These are phyloP conservation scores for Vararia minispora DNA, from an alignment of 768 basidiomycete genomes.

Conservation along the genomic window DNA sequence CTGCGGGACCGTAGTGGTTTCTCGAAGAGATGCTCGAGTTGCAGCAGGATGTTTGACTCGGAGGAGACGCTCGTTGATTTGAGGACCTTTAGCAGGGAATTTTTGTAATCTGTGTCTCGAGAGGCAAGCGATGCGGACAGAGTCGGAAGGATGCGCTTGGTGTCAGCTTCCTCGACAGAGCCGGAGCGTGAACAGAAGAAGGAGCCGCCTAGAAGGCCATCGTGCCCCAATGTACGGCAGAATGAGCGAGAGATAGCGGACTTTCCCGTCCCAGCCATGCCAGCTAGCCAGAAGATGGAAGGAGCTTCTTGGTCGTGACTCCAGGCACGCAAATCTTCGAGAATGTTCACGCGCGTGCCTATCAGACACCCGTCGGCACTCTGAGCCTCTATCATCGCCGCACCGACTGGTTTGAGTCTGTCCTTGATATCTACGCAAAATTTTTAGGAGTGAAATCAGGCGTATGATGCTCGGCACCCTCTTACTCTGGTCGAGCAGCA, in stretches of 20 bases:
- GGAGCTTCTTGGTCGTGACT: constrained; percentile 26
- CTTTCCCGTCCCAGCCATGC: constrained; percentile 10
- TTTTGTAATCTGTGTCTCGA: too few species aligned
- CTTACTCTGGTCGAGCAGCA: too few species aligned
- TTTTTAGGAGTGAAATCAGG: too few species aligned
- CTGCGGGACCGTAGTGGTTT: not conserved
- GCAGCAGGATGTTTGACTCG: not conserved
- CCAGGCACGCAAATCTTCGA: constrained; percentile 5
- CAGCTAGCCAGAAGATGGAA: constrained; percentile 10
- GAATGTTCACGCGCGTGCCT: constrained; percentile 5
- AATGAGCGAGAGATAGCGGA: constrained; percentile 4
- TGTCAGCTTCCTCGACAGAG: too few species aligned
- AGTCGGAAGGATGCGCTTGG: constrained; percentile 2
- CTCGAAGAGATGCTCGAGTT: constrained; percentile 1
- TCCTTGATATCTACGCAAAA: too few species aligned
- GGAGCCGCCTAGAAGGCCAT: not conserved
- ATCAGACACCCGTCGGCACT: too few species aligned
- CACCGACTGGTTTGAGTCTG: too few species aligned
- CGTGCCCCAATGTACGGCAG: too few species aligned
- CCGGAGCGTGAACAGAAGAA: constrained; percentile 7
- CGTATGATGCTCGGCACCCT: too few species aligned
- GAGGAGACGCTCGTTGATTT: too few species aligned
- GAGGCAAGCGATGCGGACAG: constrained; percentile 1
- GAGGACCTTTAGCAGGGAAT: too few species aligned
- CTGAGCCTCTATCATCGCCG: too few species aligned